Evolutionary conservation across 129 eudicot species (phyloP).

Genomic region (Helianthus annuus): HanXRQr2.0-SUNRISE NC_035443.2:58473309-58473808

Average conservation of each 20-base stretch:
- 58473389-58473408: no score
- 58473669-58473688: neutral
- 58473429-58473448: no score
- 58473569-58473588: neutral
- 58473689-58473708: neutral
- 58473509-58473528: no score
- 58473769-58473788: slow-evolving; percentile 20
- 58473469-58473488: slow-evolving; percentile 3
- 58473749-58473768: slow-evolving; percentile 12
- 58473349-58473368: no score
- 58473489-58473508: neutral
- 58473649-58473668: neutral
- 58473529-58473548: slow-evolving; percentile 1
- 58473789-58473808: slow-evolving; percentile 36
- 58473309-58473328: no score
- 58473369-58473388: no score
- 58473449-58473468: neutral
- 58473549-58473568: neutral
- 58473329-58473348: no score
- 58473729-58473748: slow-evolving; percentile 26
- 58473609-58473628: slow-evolving; percentile 6
- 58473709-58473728: slow-evolving; percentile 10
- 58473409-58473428: no score
- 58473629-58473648: slow-evolving; percentile 3
- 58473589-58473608: slow-evolving; percentile 18